Evolutionary conservation across 2,329 filamentous ascomycete genomes (phyloP).

Genomic region (Neurospora crassa): DNA sequence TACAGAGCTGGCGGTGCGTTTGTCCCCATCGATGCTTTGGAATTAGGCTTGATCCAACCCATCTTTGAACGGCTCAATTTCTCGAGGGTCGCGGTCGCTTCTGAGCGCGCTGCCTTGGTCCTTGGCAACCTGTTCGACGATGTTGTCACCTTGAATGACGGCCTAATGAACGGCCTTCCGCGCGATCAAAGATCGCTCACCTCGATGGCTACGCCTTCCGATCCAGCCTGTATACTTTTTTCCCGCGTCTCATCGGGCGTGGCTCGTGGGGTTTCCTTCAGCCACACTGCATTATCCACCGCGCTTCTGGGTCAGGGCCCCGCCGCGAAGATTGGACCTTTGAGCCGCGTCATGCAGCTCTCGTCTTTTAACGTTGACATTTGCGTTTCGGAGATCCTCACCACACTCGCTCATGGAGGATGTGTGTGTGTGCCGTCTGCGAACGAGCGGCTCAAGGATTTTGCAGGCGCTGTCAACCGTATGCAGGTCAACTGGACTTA

Average conservation of each 20-base stretch:
- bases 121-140: slow-evolving; percentile 30
- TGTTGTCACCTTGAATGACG: slow-evolving; percentile 24
- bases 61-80: slow-evolving; percentile 32
- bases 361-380: slow-evolving; percentile 48
- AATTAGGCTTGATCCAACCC: slow-evolving; percentile 30
- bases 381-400: slow-evolving; percentile 43
- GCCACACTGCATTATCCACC: slow-evolving; percentile 48
- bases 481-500: slow-evolving; percentile 44
- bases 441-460: slow-evolving; percentile 37
- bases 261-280: slow-evolving; percentile 53
- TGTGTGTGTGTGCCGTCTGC: slow-evolving; percentile 49
- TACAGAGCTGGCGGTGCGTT: slow-evolving; percentile 37
- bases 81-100: slow-evolving; percentile 34
- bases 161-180: slow-evolving; percentile 15
- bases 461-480: slow-evolving; percentile 38
- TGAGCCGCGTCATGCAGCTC: slow-evolving; percentile 49
- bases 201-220: slow-evolving; percentile 26
- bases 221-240: slow-evolving; percentile 52
- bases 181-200: slow-evolving; percentile 16
- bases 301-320: slow-evolving; percentile 41
- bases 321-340: slow-evolving; percentile 36
- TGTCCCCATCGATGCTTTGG: slow-evolving; percentile 38
- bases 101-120: slow-evolving; percentile 31
- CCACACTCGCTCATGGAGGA: slow-evolving; percentile 44
- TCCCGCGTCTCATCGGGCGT: slow-evolving; percentile 46